Evolutionary conservation across 192 early-diverging fungal genomes (phyloP), one percentile per base, ranked within the genome.

Genomic region (Coemansia sp.): DNA sequence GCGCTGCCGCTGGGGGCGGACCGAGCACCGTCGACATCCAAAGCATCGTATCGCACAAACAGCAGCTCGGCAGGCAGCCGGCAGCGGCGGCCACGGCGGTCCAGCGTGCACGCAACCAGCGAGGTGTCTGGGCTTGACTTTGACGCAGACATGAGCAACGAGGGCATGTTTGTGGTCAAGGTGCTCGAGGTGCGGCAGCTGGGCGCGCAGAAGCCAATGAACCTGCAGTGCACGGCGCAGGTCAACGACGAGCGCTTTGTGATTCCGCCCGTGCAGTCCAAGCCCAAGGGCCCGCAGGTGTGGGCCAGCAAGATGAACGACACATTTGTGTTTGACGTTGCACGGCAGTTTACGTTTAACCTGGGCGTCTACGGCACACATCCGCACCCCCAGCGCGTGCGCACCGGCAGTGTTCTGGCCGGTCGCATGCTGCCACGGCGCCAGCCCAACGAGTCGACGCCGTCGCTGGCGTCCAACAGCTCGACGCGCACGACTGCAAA

Each of bases 291-390:
- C 65, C 69, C 68, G 62, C 61, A 72, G 45, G 57, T 66, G 25
- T 82, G 79, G 79, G 57, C 73, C 17, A 64, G 69, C 49, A 69
- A 64, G 60, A 69, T 76, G 63, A 70, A 82, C 59, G 79, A 82
- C 65, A 82, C 79, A 5, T 82, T 81, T 66, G 79, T 75, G 48
- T 81, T 81, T 52, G 79, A 81, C 61, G 79, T 81, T 14, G 51
- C 66, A 5, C 66, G 79, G 14, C 73, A 68, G 63, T 81, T 75
- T 43, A 75, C 79, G 0, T 81, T 81, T 57, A 75, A 81, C 51
- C 73, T 81, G 17, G 62, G 66, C 9, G 73, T 81, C 1, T 75
- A 75, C 11, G 76, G 70, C 60, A 70, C 76, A 21, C 76, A 66
- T 10, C 63, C 63, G 1, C 56, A 47, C 59, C 69, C 52, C 10